Evolutionary conservation across 495 filamentous ascomycete genomes (phyloP).

Genomic region (Cercophora samala): DNA sequence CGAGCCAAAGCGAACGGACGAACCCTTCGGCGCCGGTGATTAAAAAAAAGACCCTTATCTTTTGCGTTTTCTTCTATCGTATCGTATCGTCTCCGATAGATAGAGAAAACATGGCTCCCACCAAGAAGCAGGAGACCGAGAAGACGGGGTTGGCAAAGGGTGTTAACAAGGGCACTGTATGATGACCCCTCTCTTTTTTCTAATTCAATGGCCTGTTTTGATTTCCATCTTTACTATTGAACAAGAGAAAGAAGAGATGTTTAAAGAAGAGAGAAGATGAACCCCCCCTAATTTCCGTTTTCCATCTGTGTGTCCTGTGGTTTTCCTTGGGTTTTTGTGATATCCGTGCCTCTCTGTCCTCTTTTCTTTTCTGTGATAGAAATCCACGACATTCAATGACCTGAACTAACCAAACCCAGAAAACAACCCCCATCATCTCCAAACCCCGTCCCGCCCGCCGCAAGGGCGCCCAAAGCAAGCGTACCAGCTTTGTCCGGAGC

Average conservation of each 20-base stretch:
- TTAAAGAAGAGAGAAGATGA: no score
- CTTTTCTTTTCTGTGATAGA: neutral
- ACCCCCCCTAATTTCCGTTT: no score
- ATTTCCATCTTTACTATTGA: neutral
- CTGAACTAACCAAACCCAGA: constrained; percentile 56
- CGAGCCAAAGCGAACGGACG: constrained; percentile 16
- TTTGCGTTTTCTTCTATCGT: neutral
- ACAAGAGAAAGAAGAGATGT: no score
- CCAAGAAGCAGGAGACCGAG: constrained; percentile 33
- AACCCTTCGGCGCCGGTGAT: constrained; percentile 11
- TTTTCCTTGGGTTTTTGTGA: neutral
- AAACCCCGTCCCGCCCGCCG: constrained; percentile 78
- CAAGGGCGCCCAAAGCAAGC: constrained; percentile 89
- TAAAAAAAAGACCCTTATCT: neutral
- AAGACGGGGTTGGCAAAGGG: constrained; percentile 76
- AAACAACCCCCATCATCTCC: constrained; percentile 81
- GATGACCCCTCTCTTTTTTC: constrained; percentile 51
- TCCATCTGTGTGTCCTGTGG: no score
- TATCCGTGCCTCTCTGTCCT: neutral
- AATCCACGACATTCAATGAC: constrained; percentile 10
- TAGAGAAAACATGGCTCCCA: constrained; percentile 30
- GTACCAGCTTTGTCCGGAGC: constrained; percentile 84
- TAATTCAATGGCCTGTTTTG: constrained; percentile 12
- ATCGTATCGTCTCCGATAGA: neutral
- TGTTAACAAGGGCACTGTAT: constrained; percentile 77